A percentile compares a stretch with the other conserved stretches of the same genome.
Evolutionary conservation across 345 rosid genomes (phyloP).

Genomic region (Odontarrhena argentea): DNA sequence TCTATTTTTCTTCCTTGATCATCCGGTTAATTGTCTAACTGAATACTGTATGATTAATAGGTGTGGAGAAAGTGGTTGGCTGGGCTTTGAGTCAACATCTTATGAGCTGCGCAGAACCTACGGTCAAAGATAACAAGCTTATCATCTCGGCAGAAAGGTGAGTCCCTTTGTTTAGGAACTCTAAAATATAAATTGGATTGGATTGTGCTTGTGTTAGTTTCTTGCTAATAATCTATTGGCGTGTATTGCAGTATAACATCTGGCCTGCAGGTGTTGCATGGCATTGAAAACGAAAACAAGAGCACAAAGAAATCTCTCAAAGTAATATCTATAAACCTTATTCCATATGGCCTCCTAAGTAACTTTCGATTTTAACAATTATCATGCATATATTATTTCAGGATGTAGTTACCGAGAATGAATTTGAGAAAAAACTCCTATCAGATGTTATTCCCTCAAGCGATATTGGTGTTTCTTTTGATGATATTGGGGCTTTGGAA

Average conservation of each 20-base stretch:
- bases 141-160: conserved; percentile 77
- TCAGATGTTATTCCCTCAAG: conserved; percentile 92
- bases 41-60: conserved; percentile 40
- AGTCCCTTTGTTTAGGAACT: conserved; percentile 9
- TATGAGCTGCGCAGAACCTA: conserved; percentile 65
- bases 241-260: conserved; percentile 57
- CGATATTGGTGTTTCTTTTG: conserved; percentile 91
- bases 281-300: conserved; percentile 68
- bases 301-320: conserved; percentile 77
- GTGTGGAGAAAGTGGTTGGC: conserved; percentile 91
- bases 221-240: conserved; percentile 14
- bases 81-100: conserved; percentile 85
- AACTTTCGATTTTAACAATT: conserved; percentile 4
- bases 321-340: conserved; percentile 43
- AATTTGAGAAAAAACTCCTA: conserved; percentile 95
- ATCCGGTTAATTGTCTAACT: conserved; percentile 15
- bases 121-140: conserved; percentile 61
- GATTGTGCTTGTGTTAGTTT: conserved; percentile 21
- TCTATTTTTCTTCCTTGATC: conserved; percentile 15
- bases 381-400: conserved; percentile 34
- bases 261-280: conserved; percentile 68
- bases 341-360: background rate
- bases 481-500: conserved; percentile 94
- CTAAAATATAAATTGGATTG: background rate
- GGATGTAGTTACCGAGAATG: conserved; percentile 98